Percentiles rank a stretch among this genome's conserved stretches.
Evolutionary conservation across 2,329 filamentous ascomycete genomes (phyloP).

Genomic region (Trichoderma cornu-damae): DNA sequence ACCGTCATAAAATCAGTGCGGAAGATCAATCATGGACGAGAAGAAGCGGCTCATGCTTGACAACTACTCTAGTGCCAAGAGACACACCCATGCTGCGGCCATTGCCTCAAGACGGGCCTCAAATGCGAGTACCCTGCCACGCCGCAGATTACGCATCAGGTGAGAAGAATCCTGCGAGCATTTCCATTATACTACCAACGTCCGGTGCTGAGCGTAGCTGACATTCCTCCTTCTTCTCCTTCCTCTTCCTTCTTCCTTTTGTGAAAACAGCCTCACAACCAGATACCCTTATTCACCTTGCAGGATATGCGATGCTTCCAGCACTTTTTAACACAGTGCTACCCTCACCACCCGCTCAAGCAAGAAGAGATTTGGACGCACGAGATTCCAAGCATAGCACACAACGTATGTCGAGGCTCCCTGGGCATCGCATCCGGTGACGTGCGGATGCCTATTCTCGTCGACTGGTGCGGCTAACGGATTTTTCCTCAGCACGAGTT

Average conservation of each 20-base stretch:
- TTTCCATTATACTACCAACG: not conserved
- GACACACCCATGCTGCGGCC: constrained; percentile 56
- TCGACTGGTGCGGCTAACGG: not conserved
- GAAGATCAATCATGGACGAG: not conserved
- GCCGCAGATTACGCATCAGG: constrained; percentile 48
- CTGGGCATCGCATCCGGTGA: not conserved
- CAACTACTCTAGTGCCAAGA: constrained; percentile 54
- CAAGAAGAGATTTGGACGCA: constrained; percentile 63
- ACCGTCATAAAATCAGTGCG: not conserved
- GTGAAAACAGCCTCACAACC: constrained; percentile 48
- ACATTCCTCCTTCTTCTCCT: no score
- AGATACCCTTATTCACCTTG: constrained; percentile 54
- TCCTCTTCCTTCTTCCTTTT: no score
- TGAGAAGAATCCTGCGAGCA: constrained; percentile 27
- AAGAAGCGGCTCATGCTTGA: not conserved
- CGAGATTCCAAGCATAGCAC: constrained; percentile 61
- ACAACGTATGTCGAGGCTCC: constrained; percentile 46
- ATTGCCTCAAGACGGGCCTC: constrained; percentile 58
- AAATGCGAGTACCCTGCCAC: constrained; percentile 57
- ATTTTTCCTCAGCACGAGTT: constrained; percentile 49
- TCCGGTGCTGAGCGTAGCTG: not conserved
- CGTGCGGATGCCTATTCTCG: constrained; percentile 6
- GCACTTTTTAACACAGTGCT: constrained; percentile 57
- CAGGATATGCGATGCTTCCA: constrained; percentile 66
- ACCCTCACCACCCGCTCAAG: constrained; percentile 60